Evolutionary conservation across 805 yeast genomes (phyloP), one percentile per base, ranked within the genome.

Genomic region (Tetrapisispora nanseiensis): DNA sequence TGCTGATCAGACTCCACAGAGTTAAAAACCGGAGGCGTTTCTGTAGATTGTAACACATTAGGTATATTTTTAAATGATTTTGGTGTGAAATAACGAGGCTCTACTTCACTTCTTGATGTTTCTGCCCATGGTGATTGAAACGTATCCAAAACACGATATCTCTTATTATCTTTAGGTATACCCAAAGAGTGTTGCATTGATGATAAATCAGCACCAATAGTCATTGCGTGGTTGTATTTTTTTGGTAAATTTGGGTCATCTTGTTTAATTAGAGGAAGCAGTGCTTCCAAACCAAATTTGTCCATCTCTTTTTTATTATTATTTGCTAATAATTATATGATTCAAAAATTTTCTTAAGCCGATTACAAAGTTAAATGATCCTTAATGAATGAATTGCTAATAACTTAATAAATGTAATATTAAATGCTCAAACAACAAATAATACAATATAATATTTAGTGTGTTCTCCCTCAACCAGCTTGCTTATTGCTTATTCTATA

Each of bases 71-170:
- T 70, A 63, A 69, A 80, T 3, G 71, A 73, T 15, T 67, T 63
- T 2, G 96, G 96, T 33, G 78, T 67, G 36, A 64, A 68, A 61
- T 77, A 89, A 44, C 74, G 71, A 4, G 98, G 98, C 52, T 86
- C 95, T 15, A 90, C 95, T 50, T 84, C 89, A 41, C 89, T 80
- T 54, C 94, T 72, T 8, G 92, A 77, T 1, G 96, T 84, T 57
- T 92, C 97, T 31, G 83, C 72, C 97, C 98, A 90, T 11, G 98
- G 98, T 3, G 95, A 83, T 20, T 94, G 81, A 55, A 90, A 78
- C 7, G 80, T 76, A 49, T 73, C 64, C 37, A 62, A 39, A 7
- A 59, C 61, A 36, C 56, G 44, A 31, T 51, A 54, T 37, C 55
- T 50, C 28, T 49, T 45, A 30, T 54, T 50, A 31, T 50, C 53